These are phyloP conservation scores for Aspergillus wentii DNA, from an alignment of 495 filamentous ascomycete genomes.

Conservation along the genomic window DNA sequence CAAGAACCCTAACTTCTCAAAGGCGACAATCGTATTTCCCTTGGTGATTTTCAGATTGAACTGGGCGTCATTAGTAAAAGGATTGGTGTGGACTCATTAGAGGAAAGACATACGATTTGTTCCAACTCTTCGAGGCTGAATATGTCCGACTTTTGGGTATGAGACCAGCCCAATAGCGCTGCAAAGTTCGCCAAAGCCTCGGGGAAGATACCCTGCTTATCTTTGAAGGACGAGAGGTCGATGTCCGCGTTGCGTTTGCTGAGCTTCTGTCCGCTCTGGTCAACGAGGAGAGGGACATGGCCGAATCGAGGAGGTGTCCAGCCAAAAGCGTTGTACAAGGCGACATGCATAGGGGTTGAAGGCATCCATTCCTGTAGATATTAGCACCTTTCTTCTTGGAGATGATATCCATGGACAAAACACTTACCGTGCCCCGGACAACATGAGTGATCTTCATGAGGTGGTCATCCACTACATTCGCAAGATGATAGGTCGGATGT, in stretches of 20 bases:
- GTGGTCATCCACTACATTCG: constrained; percentile 95
- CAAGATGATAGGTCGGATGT: constrained; percentile 91
- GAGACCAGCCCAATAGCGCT: constrained; percentile 81
- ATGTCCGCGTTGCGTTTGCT: constrained; percentile 80
- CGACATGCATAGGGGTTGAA: constrained; percentile 84
- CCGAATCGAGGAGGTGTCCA: constrained; percentile 83
- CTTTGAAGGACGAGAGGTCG: constrained; percentile 62
- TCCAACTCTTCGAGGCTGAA: constrained; percentile 68
- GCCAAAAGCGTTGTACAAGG: constrained; percentile 80
- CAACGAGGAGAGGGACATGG: constrained; percentile 82
- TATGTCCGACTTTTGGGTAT: constrained; percentile 58
- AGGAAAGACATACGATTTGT: constrained; percentile 45
- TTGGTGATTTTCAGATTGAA: constrained; percentile 82
- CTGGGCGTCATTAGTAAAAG: constrained; percentile 27
- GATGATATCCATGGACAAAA: not conserved
- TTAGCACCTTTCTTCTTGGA: constrained; percentile 1
- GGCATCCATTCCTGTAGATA: constrained; percentile 76
- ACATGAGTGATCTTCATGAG: constrained; percentile 94
- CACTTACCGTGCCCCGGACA: constrained; percentile 72
- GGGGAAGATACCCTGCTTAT: constrained; percentile 62
- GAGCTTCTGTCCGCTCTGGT: constrained; percentile 72
- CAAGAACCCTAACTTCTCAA: constrained; percentile 74
- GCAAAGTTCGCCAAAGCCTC: constrained; percentile 78
- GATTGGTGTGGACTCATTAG: not conserved
- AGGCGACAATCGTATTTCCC: constrained; percentile 81